Base-by-base conservation (phyloP, 768 basidiomycete genomes). In the Tulasnella sp. region DNA sequence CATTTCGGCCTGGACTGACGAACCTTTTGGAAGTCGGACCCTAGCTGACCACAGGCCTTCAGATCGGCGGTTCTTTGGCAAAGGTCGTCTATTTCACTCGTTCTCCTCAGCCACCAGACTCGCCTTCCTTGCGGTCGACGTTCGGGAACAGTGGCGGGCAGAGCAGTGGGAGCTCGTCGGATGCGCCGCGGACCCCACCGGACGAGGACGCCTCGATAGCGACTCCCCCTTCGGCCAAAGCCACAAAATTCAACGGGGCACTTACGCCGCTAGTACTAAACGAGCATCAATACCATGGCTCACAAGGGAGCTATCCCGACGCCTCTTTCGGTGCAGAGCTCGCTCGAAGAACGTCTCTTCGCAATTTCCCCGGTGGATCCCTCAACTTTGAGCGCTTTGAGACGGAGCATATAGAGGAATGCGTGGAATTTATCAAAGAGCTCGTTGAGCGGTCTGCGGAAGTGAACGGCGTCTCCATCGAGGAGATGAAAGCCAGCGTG, bases 31-130 rank as follows among this genome's bases (percentile, higher is more conserved):
- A 68, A 27, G 31, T 14, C 44, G 44, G 71, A 52, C 71, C 62
- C 58, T 74, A 72, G 39, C 78, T 36, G 77, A 56, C 79, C 44
- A 40, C 31, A 40, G 73, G 48, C 74, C 36, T 24, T 18, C 85
- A 98, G 97, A 93, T 99, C 84, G 98, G 98, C 38, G 98, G 98
- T 62, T 98, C 97, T 18, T 87, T 99, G 19, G 97, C 97, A 80
- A 99, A 99, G 86, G 94, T 99, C 75, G 95, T 98, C 82, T 99
- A 98, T 87, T 99, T 99, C 85, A 98, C 97, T 71, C 93, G 98
- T 74, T 96, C 96, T 10, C 92, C 94, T 4, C 92, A 94, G 78
- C 93, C 93, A 3, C 92, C 93, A n/a, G 88, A 91, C 40, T 93
- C 94, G 9, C 93, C 94, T 9, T 91, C 92, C 18, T 84, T 91